Percentiles rank a stretch among this genome's conserved stretches.
These are phyloP conservation scores for Candida germanica DNA, from an alignment of 805 yeast species.

Conservation along the genomic window DNA sequence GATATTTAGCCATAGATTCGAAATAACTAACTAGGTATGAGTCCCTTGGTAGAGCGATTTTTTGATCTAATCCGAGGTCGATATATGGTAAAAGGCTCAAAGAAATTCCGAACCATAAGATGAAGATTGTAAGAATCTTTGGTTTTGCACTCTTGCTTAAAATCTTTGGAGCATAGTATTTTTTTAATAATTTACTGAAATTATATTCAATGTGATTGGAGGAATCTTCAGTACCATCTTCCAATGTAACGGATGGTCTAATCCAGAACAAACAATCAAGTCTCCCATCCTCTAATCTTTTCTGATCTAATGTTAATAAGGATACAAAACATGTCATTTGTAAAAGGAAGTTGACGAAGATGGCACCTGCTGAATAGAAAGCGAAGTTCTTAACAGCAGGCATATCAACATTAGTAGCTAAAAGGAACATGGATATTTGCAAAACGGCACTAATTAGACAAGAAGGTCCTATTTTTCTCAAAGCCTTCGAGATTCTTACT, in stretches of 20 bases:
- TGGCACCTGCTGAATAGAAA: constrained; percentile 82
- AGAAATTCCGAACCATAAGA: constrained; percentile 65
- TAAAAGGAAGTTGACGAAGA: constrained; percentile 67
- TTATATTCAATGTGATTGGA: constrained; percentile 16
- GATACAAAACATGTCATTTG: constrained; percentile 83
- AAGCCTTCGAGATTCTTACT: constrained; percentile 60
- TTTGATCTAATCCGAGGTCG: constrained; percentile 81
- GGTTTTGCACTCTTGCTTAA: constrained; percentile 47
- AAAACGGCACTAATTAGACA: constrained; percentile 73
- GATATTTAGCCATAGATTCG: constrained; percentile 64
- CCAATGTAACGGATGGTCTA: constrained; percentile 17
- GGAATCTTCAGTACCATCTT: neutral
- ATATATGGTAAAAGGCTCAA: constrained; percentile 66
- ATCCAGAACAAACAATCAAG: constrained; percentile 64
- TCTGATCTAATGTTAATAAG: constrained; percentile 64
- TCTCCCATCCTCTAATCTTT: constrained; percentile 54
- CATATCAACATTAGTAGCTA: constrained; percentile 84
- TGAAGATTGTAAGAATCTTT: constrained; percentile 51
- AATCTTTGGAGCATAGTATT: constrained; percentile 58
- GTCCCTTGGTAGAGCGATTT: constrained; percentile 78
- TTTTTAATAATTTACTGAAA: constrained; percentile 37
- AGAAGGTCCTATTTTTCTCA: constrained; percentile 82
- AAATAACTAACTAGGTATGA: constrained; percentile 83
- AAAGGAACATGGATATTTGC: constrained; percentile 73
- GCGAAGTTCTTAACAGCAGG: constrained; percentile 97